Evolutionary conservation across 768 basidiomycete genomes (phyloP).

Genomic region (Thelephora aurantiotincta): DNA sequence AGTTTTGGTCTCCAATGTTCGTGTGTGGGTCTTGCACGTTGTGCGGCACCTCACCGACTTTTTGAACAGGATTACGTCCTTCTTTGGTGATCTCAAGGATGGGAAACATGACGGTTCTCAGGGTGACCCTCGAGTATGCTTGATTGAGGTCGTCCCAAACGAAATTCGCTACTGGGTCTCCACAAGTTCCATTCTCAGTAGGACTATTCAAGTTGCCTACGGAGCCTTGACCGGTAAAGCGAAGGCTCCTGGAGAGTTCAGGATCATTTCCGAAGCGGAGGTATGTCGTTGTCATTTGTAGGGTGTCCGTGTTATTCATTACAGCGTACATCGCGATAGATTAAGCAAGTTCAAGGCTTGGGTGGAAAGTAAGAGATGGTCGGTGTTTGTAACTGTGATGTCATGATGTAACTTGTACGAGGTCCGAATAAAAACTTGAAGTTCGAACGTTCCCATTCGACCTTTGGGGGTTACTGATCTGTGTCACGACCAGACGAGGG

Average conservation of each 20-base stretch:
- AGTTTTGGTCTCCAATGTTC: conserved; percentile 40
- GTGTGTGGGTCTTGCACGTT: conserved; percentile 16
- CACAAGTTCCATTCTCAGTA: conserved; percentile 41
- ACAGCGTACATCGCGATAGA: not conserved
- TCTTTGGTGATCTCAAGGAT: conserved; percentile 82
- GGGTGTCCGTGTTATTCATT: not conserved
- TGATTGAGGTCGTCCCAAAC: conserved; percentile 67
- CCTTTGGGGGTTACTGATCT: too few relatives aligned
- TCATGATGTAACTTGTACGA: too few relatives aligned
- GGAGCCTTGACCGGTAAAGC: conserved; percentile 47
- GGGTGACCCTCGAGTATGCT: conserved; percentile 62
- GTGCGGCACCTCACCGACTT: not conserved
- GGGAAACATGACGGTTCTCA: conserved; percentile 73
- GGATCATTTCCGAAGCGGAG: conserved; percentile 62
- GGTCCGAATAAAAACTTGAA: too few relatives aligned
- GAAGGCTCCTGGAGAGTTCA: conserved; percentile 60
- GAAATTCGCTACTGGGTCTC: conserved; percentile 77
- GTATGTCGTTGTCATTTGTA: conserved; percentile 22
- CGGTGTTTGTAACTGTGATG: too few relatives aligned
- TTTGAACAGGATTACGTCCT: conserved; percentile 40
- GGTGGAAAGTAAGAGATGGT: not conserved
- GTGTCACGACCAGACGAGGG: too few relatives aligned
- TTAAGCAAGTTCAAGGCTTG: not conserved
- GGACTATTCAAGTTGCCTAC: conserved; percentile 44
- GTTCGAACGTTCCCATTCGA: too few relatives aligned